These are phyloP conservation scores for Paramecium caudatum DNA, from an alignment of 73 alveolate species.

Conservation along the genomic window DNA sequence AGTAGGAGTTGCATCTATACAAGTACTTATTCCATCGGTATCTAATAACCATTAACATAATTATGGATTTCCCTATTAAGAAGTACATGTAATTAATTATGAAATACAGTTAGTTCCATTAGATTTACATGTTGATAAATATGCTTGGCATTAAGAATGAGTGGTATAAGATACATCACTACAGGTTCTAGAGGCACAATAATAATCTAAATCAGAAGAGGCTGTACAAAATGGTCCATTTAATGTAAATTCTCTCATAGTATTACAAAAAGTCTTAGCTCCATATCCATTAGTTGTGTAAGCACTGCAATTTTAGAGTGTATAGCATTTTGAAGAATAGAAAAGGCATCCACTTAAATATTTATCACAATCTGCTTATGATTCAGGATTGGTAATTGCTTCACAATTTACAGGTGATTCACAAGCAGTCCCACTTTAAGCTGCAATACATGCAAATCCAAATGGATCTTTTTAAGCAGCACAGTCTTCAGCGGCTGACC, in stretches of 20 bases:
- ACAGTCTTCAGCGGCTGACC: neutral
- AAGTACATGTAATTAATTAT: neutral
- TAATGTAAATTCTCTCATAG: neutral
- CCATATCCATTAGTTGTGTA: neutral
- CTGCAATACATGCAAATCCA: neutral
- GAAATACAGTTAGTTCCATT: neutral
- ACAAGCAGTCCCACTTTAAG: slow-evolving; percentile 29
- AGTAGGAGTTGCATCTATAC: neutral
- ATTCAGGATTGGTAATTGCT: neutral
- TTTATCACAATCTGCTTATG: neutral
- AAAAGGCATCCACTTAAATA: neutral
- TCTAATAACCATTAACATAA: slow-evolving; percentile 12
- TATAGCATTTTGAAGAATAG: neutral
- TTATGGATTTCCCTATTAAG: neutral
- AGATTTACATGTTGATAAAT: neutral
- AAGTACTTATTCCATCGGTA: neutral
- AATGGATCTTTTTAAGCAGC: neutral
- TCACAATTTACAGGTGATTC: neutral
- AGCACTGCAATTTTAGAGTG: neutral
- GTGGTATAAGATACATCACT: neutral
- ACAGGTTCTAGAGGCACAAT: neutral
- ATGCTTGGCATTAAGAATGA: neutral
- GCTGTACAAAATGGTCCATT: neutral
- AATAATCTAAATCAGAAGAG: neutral
- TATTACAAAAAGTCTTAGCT: neutral